These are phyloP conservation scores for Dryadomyces quercus-mongolicae DNA, from an alignment of 2,329 filamentous ascomycete genomes.

Conservation along the genomic window DNA sequence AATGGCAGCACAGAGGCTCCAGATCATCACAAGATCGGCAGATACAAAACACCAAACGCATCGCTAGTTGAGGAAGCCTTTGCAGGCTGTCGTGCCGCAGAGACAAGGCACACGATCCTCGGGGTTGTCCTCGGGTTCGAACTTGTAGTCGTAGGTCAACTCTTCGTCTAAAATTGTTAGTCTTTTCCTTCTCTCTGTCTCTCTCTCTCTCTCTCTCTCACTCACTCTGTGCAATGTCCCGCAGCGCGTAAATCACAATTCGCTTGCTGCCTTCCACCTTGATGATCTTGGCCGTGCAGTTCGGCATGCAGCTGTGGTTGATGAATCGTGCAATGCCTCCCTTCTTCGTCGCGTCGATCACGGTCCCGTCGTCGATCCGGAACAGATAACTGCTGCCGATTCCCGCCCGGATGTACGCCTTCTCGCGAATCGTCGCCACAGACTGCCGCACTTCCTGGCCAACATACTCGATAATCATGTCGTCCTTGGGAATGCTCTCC, in stretches of 20 bases:
- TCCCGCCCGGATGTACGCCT: conserved; percentile 85
- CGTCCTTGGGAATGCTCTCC: conserved; percentile 92
- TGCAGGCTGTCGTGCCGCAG: conserved; percentile 90
- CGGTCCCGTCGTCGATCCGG: conserved; percentile 93
- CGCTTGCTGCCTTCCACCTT: conserved; percentile 96
- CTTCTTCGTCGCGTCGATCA: conserved; percentile 97
- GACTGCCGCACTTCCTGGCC: conserved; percentile 95
- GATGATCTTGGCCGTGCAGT: conserved; percentile 98
- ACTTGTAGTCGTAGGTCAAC: conserved; percentile 99
- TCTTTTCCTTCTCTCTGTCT: not conserved
- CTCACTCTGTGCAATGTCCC: conserved; percentile 91
- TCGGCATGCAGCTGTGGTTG: conserved; percentile 96
- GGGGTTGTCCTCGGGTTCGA: conserved; percentile 91
- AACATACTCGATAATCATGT: conserved; percentile 99
- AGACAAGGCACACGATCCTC: conserved; percentile 94
- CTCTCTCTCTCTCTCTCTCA: not conserved
- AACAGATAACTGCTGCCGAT: conserved; percentile 97
- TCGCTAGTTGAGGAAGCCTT: conserved; percentile 87
- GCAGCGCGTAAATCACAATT: conserved; percentile 96
- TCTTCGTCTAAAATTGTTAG: conserved; percentile 63
- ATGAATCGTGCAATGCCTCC: conserved; percentile 97
- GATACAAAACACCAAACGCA: not conserved
- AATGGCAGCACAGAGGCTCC: not conserved
- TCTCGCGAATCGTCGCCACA: conserved; percentile 91
- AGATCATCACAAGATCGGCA: conserved; percentile 1